Conservation (phyloP, 1,139 yeast genomes). For the Yamadazyma trypodendri region DNA sequence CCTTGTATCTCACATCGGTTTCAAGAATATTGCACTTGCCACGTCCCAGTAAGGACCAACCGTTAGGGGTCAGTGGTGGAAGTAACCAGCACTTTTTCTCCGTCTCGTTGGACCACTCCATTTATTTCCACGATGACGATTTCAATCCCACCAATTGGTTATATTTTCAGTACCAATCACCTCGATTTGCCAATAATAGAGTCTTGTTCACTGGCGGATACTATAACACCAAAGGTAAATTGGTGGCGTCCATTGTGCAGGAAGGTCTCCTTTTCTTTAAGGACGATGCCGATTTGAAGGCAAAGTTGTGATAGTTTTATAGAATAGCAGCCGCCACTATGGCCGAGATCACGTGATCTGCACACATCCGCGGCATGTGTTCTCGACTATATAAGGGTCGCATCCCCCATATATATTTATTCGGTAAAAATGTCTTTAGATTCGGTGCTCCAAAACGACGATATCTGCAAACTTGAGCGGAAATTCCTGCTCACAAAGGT, state of each 20-base stretch:
- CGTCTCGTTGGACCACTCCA: slow-evolving; percentile 43
- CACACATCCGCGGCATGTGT: too few species aligned
- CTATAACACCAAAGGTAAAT: slow-evolving; percentile 32
- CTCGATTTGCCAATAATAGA: slow-evolving; percentile 39
- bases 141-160: slow-evolving; percentile 44
- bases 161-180: slow-evolving; percentile 33
- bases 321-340: background rate
- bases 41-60: slow-evolving; percentile 9
- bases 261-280: slow-evolving; percentile 42
- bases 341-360: background rate
- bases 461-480: slow-evolving; percentile 23
- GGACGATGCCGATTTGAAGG: slow-evolving; percentile 26
- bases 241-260: slow-evolving; percentile 42
- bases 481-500: slow-evolving; percentile 19
- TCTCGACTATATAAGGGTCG: too few species aligned
- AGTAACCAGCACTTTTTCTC: slow-evolving; percentile 29
- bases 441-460: slow-evolving; percentile 18
- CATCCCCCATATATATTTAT: background rate
- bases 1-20: slow-evolving; percentile 32
- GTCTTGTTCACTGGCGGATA: slow-evolving; percentile 36
- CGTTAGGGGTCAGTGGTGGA: slow-evolving; percentile 21
- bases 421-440: slow-evolving; percentile 6
- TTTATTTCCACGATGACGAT: slow-evolving; percentile 43
- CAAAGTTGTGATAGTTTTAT: slow-evolving; percentile 23
- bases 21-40: slow-evolving; percentile 30